phyloP scores from a whole-genome alignment of 176 grass and related monocot species.

The Avena atlantica region DNA sequence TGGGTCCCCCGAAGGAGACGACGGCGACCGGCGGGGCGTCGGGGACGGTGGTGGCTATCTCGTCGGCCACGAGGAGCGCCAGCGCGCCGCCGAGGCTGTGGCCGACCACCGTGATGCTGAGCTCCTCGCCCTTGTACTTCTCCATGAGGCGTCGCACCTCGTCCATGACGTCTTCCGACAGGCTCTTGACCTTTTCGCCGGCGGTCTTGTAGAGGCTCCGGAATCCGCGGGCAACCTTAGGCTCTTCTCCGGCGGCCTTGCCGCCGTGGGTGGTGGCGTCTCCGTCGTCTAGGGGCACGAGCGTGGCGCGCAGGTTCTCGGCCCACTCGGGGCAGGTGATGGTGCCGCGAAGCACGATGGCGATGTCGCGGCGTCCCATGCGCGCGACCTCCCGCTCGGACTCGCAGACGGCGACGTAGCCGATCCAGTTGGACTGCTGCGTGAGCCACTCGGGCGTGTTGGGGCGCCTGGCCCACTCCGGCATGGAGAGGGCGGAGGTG shows the following conservation, averaged over 20 bases:
- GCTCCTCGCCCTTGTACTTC: constrained; percentile 83
- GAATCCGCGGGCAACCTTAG: constrained; percentile 79
- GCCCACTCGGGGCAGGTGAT: constrained; percentile 93
- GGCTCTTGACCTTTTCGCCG: constrained; percentile 66
- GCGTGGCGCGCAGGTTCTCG: constrained; percentile 75
- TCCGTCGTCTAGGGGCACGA: constrained; percentile 60
- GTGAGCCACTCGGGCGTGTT: constrained; percentile 84
- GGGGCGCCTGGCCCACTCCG: constrained; percentile 63
- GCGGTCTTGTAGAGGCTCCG: constrained; percentile 81
- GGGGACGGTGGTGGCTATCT: constrained; percentile 58
- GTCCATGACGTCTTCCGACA: constrained; percentile 65
- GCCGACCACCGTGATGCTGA: constrained; percentile 91
- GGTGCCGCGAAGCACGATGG: constrained; percentile 84
- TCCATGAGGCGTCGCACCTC: constrained; percentile 81
- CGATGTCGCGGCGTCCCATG: constrained; percentile 91
- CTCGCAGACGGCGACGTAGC: constrained; percentile 93
- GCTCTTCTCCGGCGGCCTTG: constrained; percentile 12
- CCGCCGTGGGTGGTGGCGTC: neutral
- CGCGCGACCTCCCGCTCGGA: constrained; percentile 76
- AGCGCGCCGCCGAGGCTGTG: constrained; percentile 90
- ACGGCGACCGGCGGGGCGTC: constrained; percentile 77
- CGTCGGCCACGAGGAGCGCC: constrained; percentile 83
- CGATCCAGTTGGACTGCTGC: constrained; percentile 85
- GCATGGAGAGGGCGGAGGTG: constrained; percentile 76
- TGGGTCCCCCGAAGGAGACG: constrained; percentile 85